Base-by-base conservation (phyloP, 106 monocot species). In the Gastrodia elata region DNA sequence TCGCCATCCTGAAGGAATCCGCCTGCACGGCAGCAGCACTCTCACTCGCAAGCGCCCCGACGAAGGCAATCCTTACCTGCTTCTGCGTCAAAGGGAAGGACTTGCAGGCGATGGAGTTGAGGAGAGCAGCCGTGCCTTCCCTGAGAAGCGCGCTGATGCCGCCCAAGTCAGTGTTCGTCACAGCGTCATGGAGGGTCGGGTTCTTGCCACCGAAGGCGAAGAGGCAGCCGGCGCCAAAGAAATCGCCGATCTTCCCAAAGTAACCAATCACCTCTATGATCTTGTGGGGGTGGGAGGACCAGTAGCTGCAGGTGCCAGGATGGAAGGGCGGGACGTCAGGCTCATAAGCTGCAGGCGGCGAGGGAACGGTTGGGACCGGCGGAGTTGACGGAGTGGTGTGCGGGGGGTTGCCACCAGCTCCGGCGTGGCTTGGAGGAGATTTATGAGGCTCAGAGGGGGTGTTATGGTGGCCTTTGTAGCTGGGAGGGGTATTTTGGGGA, bases 71-170 rank as follows among this genome's bases (percentile, higher is more conserved):
- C 82, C 64, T 86, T 30, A 96, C 91, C 57, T 96, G 89, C 70
- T 77, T 76, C 16, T 89, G 46, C 11, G 77, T 87, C 68, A 87
- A 82, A 1, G 79, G 68, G 67, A 84, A 94, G 41, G 64, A 73
- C 71, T 20, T 78, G 86, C 74, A 81, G 1, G 75, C 86, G 71
- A 91, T 67, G 39, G 94, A 88, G 87, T 94, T 94, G 77, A 94
- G 86, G 16, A 89, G 73, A 9, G 94, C 64, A 0, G 91, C 88
- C 10, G 94, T 87, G 10, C 91, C 94, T 83, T 91, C 94, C 11
- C 91, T 52, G 64, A 76, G 81, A 26, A 94, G 85, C 0, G 82
- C 88, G 1, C 94, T 88, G 13, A 85, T 40, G 26, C 91, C 91
- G 37, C 89, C 94, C 0, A 42, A 68, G 16, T 88, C 67, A 9